These are phyloP conservation scores for Quercus ilex DNA, from an alignment of 306 rosid genomes.

Conservation along the genomic window DNA sequence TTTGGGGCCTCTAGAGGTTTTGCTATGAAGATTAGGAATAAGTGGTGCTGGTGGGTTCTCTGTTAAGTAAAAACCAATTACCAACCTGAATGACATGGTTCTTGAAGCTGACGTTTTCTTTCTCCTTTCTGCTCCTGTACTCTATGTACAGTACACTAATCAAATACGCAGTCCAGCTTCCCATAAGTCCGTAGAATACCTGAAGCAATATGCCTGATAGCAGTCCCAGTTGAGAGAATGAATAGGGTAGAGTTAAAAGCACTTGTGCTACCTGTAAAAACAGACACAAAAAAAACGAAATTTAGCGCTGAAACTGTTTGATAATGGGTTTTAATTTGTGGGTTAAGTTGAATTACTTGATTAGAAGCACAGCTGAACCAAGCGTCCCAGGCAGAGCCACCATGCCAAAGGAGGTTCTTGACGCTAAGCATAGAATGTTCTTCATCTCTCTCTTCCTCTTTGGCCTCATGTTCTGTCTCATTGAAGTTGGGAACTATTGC, in stretches of 20 bases:
- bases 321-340: neutral
- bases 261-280: slow-evolving; percentile 85
- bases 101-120: slow-evolving; percentile 85
- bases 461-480: slow-evolving; percentile 53
- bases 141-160: slow-evolving; percentile 91
- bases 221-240: slow-evolving; percentile 96
- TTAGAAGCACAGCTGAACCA: slow-evolving; percentile 99
- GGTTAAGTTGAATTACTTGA: slow-evolving; percentile 48
- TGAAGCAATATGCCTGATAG: slow-evolving; percentile 79
- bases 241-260: slow-evolving; percentile 87
- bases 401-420: slow-evolving; percentile 86
- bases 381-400: slow-evolving; percentile 98
- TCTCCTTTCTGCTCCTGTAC: slow-evolving; percentile 82
- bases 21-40: slow-evolving; percentile 10
- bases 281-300: neutral
- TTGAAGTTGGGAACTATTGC: slow-evolving; percentile 68
- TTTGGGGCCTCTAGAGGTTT: neutral
- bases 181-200: slow-evolving; percentile 76
- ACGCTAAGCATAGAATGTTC: slow-evolving; percentile 49
- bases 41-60: neutral
- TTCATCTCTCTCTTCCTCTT: slow-evolving; percentile 34
- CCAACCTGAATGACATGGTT: slow-evolving; percentile 96
- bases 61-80: neutral
- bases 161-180: slow-evolving; percentile 98
- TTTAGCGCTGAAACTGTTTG: neutral